Percentiles rank a stretch among this genome's conserved stretches.
These are phyloP conservation scores for Phallus indusiatus DNA, from an alignment of 768 basidiomycete species.

Conservation along the genomic window DNA sequence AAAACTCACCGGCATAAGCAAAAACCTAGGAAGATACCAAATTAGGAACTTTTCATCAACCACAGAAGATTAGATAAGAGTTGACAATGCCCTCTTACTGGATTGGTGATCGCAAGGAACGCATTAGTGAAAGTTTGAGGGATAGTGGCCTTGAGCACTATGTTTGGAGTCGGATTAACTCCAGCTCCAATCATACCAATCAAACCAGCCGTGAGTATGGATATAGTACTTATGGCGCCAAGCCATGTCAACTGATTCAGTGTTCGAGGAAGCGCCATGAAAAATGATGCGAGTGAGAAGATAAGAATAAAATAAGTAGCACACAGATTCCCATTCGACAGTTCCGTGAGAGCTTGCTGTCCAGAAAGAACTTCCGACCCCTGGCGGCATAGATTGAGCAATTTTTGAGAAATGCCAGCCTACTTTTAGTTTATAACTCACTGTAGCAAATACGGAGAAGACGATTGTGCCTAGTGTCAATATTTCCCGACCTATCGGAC, in stretches of 20 bases:
- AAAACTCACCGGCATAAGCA: constrained; percentile 36
- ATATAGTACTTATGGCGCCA: constrained; percentile 31
- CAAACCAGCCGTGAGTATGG: constrained; percentile 37
- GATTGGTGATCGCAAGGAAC: constrained; percentile 44
- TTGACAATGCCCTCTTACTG: constrained; percentile 25
- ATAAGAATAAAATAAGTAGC: constrained; percentile 36
- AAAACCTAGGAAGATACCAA: constrained; percentile 29
- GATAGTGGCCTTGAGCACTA: constrained; percentile 28
- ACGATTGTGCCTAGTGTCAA: constrained; percentile 37
- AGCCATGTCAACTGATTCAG: constrained; percentile 38
- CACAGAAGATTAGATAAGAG: neutral
- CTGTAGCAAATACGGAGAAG: constrained; percentile 40
- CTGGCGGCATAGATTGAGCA: constrained; percentile 16
- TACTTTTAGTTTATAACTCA: constrained; percentile 19
- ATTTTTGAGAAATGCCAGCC: neutral
- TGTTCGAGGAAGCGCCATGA: constrained; percentile 38
- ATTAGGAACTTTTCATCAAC: neutral
- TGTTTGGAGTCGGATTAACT: constrained; percentile 32
- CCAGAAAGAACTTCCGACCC: constrained; percentile 42
- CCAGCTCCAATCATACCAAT: constrained; percentile 45
- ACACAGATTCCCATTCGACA: constrained; percentile 42
- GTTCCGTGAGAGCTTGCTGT: constrained; percentile 39
- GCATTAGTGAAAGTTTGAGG: constrained; percentile 36
- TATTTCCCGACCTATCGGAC: constrained; percentile 37
- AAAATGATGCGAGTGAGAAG: constrained; percentile 33